phyloP scores from a whole-genome alignment of 805 yeast species.

The Myxozyma kluyveri region DNA sequence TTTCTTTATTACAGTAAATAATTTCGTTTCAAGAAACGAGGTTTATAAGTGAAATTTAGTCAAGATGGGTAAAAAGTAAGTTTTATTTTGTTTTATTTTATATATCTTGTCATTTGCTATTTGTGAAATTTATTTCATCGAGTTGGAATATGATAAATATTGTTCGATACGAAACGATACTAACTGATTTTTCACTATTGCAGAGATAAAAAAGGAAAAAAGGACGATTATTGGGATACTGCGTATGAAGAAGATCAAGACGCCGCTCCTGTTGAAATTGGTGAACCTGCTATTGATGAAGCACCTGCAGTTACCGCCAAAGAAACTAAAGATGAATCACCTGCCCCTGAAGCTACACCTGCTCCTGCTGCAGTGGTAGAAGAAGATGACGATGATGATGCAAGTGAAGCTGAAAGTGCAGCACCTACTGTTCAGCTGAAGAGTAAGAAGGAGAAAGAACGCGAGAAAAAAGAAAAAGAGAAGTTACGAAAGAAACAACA shows the following conservation, averaged over 20 bases:
- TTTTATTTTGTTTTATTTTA: too few species aligned
- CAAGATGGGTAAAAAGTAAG: too few species aligned
- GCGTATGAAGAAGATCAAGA: slow-evolving; percentile 32
- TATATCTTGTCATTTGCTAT: too few species aligned
- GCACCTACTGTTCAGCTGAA: slow-evolving; percentile 54
- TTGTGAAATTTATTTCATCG: too few species aligned
- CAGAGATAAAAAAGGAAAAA: slow-evolving; percentile 31
- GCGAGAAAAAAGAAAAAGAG: slow-evolving; percentile 67
- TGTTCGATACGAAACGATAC: too few species aligned
- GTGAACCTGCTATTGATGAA: slow-evolving; percentile 28
- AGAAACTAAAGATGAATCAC: not conserved
- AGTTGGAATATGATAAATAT: too few species aligned
- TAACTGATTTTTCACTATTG: too few species aligned
- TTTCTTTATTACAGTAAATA: too few species aligned
- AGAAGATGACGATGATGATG: slow-evolving; percentile 44
- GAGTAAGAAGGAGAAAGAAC: slow-evolving; percentile 93
- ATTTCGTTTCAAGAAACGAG: too few species aligned
- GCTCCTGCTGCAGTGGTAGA: slow-evolving; percentile 31
- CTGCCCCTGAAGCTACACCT: not conserved
- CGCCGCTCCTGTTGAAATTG: slow-evolving; percentile 3
- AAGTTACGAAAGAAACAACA: slow-evolving; percentile 87
- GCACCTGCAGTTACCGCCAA: slow-evolving; percentile 5
- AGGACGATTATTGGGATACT: slow-evolving; percentile 34
- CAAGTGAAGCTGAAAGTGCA: slow-evolving; percentile 56
- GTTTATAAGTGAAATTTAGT: too few species aligned